A percentile compares a stretch with the other conserved stretches of the same genome.
phyloP scores from a whole-genome alignment of 345 rosid genomes.

The Gossypium turneri region DNA sequence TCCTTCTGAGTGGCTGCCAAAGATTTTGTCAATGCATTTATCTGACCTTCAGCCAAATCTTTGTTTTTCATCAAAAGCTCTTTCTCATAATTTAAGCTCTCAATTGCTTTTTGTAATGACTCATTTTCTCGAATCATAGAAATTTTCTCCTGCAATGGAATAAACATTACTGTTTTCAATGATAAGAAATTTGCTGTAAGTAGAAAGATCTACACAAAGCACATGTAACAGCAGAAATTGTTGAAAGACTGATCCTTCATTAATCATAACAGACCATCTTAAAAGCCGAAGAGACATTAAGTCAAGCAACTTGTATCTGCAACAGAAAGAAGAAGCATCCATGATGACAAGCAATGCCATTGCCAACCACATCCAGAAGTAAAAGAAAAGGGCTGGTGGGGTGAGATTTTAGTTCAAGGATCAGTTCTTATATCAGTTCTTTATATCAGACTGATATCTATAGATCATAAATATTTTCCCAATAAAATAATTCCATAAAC shows the following conservation, averaged over 20 bases:
- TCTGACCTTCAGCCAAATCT: conserved; percentile 62
- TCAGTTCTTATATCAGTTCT: not conserved
- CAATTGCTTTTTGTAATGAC: conserved; percentile 48
- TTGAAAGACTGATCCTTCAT: not conserved
- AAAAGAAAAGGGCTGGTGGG: not conserved
- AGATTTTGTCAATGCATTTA: conserved; percentile 61
- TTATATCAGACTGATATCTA: not conserved
- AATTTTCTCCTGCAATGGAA: conserved; percentile 76
- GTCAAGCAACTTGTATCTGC: conserved; percentile 4
- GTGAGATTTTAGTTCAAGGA: not conserved
- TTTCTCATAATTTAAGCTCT: conserved; percentile 54
- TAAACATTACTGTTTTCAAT: not conserved
- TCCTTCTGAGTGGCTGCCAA: conserved; percentile 75
- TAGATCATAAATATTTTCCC: not conserved
- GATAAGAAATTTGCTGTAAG: conserved; percentile 10
- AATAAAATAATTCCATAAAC: not conserved
- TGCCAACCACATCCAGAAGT: not conserved
- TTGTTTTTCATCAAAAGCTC: conserved; percentile 54
- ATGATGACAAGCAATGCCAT: not conserved
- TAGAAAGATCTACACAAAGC: not conserved
- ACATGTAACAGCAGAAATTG: conserved; percentile 4
- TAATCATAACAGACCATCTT: not conserved
- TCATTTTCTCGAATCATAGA: conserved; percentile 80
- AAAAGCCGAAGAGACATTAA: conserved; percentile 4
- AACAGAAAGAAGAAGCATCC: not conserved